Percentiles rank a stretch among this genome's conserved stretches.
phyloP scores from a whole-genome alignment of 2,329 filamentous ascomycete species.

The Cercospora berteroae region DNA sequence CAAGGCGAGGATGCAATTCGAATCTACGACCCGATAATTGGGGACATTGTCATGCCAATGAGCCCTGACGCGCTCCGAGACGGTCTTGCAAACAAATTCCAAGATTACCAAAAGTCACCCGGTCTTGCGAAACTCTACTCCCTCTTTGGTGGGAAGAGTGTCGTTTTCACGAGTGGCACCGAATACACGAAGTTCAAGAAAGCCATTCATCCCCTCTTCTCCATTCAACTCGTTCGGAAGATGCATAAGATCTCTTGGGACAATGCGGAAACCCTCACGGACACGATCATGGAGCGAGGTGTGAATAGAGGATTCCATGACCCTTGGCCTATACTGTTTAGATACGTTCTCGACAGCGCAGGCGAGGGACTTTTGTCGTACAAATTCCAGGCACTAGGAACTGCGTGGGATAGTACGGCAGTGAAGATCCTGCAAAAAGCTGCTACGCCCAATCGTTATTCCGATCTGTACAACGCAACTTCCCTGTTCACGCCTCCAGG shows the following conservation, averaged over 20 bases:
- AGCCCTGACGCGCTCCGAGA: not conserved
- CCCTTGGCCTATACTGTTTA: not conserved
- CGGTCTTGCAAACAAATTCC: not conserved
- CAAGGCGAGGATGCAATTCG: not conserved
- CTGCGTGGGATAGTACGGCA: not conserved
- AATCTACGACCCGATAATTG: not conserved
- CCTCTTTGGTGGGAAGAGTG: not conserved
- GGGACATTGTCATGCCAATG: not conserved
- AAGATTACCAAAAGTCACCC: not conserved
- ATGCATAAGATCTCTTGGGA: not conserved
- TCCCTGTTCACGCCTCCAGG: not conserved
- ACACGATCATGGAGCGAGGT: not conserved
- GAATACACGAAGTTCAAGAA: not conserved
- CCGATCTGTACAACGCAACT: not conserved
- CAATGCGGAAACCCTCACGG: not conserved
- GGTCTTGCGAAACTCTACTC: not conserved
- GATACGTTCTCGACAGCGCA: not conserved
- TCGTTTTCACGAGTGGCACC: not conserved
- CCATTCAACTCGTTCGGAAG: not conserved
- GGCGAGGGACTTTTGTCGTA: not conserved
- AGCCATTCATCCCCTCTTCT: not conserved
- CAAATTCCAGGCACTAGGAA: not conserved
- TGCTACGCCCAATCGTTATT: not conserved
- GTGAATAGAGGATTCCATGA: not conserved
- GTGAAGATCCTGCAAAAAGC: not conserved